phyloP scores from a whole-genome alignment of 2,329 filamentous ascomycete species.

The Ophiocordyceps sinensis region DNA sequence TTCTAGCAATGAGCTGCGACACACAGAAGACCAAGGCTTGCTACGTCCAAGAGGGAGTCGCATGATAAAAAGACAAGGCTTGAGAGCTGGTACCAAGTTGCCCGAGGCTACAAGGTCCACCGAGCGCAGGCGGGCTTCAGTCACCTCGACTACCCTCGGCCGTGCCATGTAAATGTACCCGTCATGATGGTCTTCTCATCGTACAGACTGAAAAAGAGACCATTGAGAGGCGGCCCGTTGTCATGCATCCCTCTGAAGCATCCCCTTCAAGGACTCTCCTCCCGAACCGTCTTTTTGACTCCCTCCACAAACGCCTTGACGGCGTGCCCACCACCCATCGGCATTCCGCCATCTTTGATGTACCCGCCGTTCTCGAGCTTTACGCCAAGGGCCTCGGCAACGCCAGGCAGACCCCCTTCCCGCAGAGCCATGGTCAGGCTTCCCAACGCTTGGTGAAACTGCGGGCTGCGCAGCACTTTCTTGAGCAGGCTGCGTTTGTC shows the following conservation, averaged over 20 bases:
- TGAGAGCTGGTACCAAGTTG: no score
- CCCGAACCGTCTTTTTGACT: slow-evolving; percentile 64
- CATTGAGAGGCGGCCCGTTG: no score
- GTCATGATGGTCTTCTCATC: no score
- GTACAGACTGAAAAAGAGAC: no score
- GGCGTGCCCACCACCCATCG: slow-evolving; percentile 74
- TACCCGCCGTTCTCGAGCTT: slow-evolving; percentile 75
- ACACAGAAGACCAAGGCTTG: no score
- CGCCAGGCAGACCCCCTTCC: slow-evolving; percentile 79
- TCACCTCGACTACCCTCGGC: no score
- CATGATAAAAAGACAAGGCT: no score
- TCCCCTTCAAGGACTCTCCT: slow-evolving; percentile 21
- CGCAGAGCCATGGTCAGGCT: slow-evolving; percentile 78
- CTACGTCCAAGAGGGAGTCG: no score
- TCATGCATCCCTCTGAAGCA: not conserved
- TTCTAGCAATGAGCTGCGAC: no score
- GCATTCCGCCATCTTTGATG: slow-evolving; percentile 63
- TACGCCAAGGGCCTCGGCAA: slow-evolving; percentile 73
- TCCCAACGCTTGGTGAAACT: slow-evolving; percentile 75
- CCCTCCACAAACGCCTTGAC: slow-evolving; percentile 86
- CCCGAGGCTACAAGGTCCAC: no score
- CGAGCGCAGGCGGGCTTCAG: no score
- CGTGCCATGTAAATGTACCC: no score
- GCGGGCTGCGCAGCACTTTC: slow-evolving; percentile 74
- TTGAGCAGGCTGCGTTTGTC: slow-evolving; percentile 73